phyloP scores from a whole-genome alignment of 192 early-diverging fungal species.

The Thoreauomyces humboldtii region DNA sequence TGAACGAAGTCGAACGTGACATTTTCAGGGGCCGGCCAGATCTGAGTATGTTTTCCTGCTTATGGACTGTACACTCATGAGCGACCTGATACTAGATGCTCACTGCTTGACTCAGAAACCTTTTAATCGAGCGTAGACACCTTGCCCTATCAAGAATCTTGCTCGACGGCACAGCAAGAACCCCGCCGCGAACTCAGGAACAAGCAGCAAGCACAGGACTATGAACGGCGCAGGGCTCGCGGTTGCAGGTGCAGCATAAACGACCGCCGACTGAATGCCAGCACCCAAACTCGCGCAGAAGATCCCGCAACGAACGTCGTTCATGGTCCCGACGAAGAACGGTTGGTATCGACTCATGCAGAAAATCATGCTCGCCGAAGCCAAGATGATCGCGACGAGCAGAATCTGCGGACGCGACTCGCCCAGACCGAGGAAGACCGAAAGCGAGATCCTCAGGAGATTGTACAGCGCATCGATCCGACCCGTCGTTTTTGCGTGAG shows the following conservation, averaged over 20 bases:
- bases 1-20: neutral
- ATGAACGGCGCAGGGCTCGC: neutral
- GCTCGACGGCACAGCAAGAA: neutral
- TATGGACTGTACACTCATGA: too few species aligned
- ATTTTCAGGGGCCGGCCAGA: too few species aligned
- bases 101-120: too few species aligned
- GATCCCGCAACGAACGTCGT: conserved; percentile 21
- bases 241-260: neutral
- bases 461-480: conserved; percentile 23
- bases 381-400: neutral
- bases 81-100: too few species aligned
- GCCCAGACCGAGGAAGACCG: neutral
- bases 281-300: conserved; percentile 4
- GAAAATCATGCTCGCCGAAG: neutral
- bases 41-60: too few species aligned
- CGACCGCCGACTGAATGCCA: conserved; percentile 15
- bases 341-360: conserved; percentile 16
- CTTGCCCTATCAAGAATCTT: neutral
- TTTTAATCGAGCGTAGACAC: conserved; percentile 9
- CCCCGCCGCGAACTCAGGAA: conserved; percentile 13
- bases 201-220: conserved; percentile 10
- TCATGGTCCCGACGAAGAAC: conserved; percentile 8
- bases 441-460: neutral
- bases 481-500: conserved; percentile 20
- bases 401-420: neutral